Base-by-base conservation (phyloP, 2,329 filamentous ascomycete genomes). In the Penicillium palitans region DNA sequence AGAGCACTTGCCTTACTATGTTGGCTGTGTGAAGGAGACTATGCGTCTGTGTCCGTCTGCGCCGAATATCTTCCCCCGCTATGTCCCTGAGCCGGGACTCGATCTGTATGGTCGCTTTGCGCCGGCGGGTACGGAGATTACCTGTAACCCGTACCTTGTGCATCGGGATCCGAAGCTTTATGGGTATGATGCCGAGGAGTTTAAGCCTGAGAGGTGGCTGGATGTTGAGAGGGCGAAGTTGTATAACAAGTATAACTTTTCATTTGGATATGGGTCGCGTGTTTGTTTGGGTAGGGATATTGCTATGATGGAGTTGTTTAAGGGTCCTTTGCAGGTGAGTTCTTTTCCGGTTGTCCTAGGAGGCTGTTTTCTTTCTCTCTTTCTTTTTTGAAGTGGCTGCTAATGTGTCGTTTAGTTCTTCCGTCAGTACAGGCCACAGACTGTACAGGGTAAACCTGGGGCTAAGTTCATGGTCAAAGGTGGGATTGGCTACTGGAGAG, bases 281-380 rank as follows among this genome's bases (percentile, higher is more conserved):
- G 71, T 78, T 13, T 83, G 81, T 56, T 63, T 83, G 44, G 81
- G 82, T 0, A 77, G 75, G 58, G 76, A 81, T 44, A 80, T 84
- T 58, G 81, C 80, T 1, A 74, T 79, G 65, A 81, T 83, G 79
- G 81, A 84, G 70, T 63, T 83, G 52, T 82, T 76, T 66, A 83
- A 84, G 72, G 70, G 67, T 7, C 71, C 71, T 10, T 55, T 73
- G 41, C 70, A 71, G 69, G 71, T 72, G 59, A 59, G 61, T 51
- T 56, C 4, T 27, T 25, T 44, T 39, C n/a, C 27, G 9, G 3
- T 21, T 52, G 31, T 7, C 7, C 21, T 52, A 24, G n/a, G n/a
- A n/a, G 17, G 15, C 10, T 44, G 27, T 2, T 8, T n/a, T 44
- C 19, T 33, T 25, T n/a, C n/a, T n/a, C n/a, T n/a, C n/a, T 10